These are phyloP conservation scores for Trichoderma guizhouense DNA, from an alignment of 2,329 filamentous ascomycete species.

Conservation along the genomic window DNA sequence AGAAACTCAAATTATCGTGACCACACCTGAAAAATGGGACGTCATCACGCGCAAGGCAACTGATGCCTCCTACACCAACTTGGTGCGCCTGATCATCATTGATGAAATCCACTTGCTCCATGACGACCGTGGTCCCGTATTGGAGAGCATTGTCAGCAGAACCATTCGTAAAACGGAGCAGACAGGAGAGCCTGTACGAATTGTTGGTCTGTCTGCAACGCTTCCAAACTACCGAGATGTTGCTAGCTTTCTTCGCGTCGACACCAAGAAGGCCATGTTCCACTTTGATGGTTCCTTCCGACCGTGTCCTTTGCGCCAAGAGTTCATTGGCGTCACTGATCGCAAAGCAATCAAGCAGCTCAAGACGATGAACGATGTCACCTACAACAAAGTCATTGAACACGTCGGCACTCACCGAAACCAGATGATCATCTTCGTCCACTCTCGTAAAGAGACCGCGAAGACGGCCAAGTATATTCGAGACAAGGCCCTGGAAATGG, in stretches of 20 bases:
- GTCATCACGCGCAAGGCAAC: constrained; percentile 98
- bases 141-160: constrained; percentile 94
- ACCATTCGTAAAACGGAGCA: constrained; percentile 92
- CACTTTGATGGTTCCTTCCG: constrained; percentile 94
- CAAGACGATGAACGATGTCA: constrained; percentile 99
- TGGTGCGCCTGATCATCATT: constrained; percentile 94
- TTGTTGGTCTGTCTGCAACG: constrained; percentile 90
- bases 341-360: constrained; percentile 98
- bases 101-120: constrained; percentile 98
- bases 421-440: constrained; percentile 98
- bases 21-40: constrained; percentile 98
- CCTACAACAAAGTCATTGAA: constrained; percentile 94
- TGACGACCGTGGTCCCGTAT: constrained; percentile 91
- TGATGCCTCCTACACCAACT: constrained; percentile 92
- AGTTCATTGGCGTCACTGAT: constrained; percentile 95
- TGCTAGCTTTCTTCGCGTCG: constrained; percentile 88
- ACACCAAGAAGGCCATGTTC: constrained; percentile 80
- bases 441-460: constrained; percentile 95
- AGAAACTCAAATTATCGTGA: constrained; percentile 97
- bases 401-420: constrained; percentile 91
- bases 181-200: constrained; percentile 85
- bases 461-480: constrained; percentile 96
- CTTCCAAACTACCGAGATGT: constrained; percentile 96
- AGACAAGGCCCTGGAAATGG: constrained; percentile 94
- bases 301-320: constrained; percentile 90